Evolutionary conservation across 768 basidiomycete species (phyloP).

Genomic region (Psilocybe sp.): DNA sequence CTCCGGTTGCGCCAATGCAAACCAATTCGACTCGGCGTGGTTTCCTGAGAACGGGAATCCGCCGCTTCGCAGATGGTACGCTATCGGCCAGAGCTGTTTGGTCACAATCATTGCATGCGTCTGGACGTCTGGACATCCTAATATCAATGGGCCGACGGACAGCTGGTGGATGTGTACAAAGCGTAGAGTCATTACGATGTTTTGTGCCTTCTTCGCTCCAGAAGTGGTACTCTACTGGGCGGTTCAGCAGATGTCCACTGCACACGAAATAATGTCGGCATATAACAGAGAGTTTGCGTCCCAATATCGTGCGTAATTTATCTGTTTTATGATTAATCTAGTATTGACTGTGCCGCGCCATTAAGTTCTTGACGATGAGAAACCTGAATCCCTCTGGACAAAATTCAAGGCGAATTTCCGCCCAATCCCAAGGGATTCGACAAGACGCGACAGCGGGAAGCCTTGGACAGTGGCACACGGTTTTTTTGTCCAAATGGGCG

Average conservation of each 20-base stretch:
- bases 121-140: conserved; percentile 27
- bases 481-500: conserved; percentile 18
- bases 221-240: conserved; percentile 27
- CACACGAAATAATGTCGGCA: background rate
- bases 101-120: conserved; percentile 25
- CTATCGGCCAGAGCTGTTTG: conserved; percentile 25
- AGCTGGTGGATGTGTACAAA: background rate
- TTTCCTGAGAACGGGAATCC: too few species aligned
- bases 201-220: conserved; percentile 21
- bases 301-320: too few species aligned
- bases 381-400: background rate
- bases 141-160: conserved; percentile 20
- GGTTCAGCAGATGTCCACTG: conserved; percentile 18
- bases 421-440: too few species aligned
- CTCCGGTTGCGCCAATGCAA: too few species aligned
- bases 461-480: conserved; percentile 9
- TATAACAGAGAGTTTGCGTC: too few species aligned
- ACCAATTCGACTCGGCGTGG: too few species aligned
- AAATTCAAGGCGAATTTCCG: background rate
- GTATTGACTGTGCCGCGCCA: background rate
- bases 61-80: background rate
- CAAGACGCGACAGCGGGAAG: too few species aligned
- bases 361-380: background rate
- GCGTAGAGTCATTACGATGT: conserved; percentile 11
- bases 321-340: background rate